These are phyloP conservation scores for Amauroascus niger DNA, from an alignment of 2,329 filamentous ascomycete genomes.

Conservation along the genomic window DNA sequence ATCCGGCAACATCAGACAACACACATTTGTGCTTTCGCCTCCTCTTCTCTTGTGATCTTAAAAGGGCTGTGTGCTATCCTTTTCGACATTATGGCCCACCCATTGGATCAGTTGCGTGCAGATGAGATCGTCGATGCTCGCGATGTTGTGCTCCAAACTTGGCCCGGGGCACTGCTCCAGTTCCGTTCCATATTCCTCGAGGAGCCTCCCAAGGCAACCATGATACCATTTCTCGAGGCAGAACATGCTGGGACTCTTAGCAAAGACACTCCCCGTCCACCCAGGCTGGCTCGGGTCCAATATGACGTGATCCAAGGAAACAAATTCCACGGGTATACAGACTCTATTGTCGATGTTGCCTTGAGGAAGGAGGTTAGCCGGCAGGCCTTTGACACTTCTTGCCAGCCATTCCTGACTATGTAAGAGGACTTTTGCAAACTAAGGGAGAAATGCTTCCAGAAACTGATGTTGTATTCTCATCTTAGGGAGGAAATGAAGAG, in stretches of 20 bases:
- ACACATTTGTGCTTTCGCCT: no score
- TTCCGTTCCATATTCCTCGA: constrained; percentile 45
- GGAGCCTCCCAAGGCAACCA: constrained; percentile 42
- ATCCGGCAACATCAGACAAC: no score
- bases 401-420: constrained; percentile 42
- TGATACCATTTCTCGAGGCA: constrained; percentile 40
- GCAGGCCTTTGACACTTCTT: constrained; percentile 40
- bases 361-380: constrained; percentile 36
- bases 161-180: constrained; percentile 30
- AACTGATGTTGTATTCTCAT: not conserved
- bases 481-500: constrained; percentile 40
- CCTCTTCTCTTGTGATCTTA: not conserved
- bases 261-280: constrained; percentile 34
- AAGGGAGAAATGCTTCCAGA: not conserved
- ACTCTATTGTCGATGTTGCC: constrained; percentile 44
- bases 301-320: constrained; percentile 36
- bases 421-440: constrained; percentile 19
- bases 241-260: constrained; percentile 37
- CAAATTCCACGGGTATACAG: constrained; percentile 45
- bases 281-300: constrained; percentile 44
- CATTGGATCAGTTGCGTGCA: constrained; percentile 47
- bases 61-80: not conserved
- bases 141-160: constrained; percentile 40
- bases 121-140: constrained; percentile 46
- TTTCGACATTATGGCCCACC: constrained; percentile 26